These are phyloP conservation scores for Psilocybe azurescens DNA, from an alignment of 768 basidiomycete genomes.

Conservation along the genomic window DNA sequence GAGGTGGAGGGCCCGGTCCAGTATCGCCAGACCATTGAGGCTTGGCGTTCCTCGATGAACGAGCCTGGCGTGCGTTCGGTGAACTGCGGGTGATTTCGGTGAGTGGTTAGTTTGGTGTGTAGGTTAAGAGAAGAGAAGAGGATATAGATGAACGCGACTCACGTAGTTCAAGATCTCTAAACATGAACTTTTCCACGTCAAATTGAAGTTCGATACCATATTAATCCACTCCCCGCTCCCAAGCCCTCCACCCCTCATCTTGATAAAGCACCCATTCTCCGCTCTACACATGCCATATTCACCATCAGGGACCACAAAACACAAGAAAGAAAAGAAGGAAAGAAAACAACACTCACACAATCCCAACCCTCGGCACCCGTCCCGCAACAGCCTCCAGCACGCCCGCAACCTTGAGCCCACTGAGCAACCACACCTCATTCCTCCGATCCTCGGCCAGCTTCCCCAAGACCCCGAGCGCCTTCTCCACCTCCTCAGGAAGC, in stretches of 20 bases:
- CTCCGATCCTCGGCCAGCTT: slow-evolving; percentile 62
- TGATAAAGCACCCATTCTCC: slow-evolving; percentile 89
- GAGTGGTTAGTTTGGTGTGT: too few relatives aligned
- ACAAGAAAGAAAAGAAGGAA: background rate
- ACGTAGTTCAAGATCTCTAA: slow-evolving; percentile 87
- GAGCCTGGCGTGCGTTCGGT: slow-evolving; percentile 88
- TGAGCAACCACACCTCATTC: slow-evolving; percentile 86
- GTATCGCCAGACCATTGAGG: slow-evolving; percentile 86
- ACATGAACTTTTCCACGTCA: slow-evolving; percentile 83
- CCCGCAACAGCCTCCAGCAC: slow-evolving; percentile 68
- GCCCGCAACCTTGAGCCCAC: slow-evolving; percentile 69
- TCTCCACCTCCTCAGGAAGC: slow-evolving; percentile 32
- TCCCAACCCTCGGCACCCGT: slow-evolving; percentile 69
- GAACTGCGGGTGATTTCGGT: slow-evolving; percentile 54
- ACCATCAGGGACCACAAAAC: background rate
- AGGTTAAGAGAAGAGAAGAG: background rate
- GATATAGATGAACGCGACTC: slow-evolving; percentile 33
- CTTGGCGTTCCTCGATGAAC: slow-evolving; percentile 83
- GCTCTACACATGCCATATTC: slow-evolving; percentile 48
- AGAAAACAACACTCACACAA: slow-evolving; percentile 58
- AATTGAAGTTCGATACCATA: slow-evolving; percentile 79
- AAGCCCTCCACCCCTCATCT: slow-evolving; percentile 42
- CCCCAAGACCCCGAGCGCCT: slow-evolving; percentile 54
- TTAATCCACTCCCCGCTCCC: slow-evolving; percentile 65
- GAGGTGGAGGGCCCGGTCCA: slow-evolving; percentile 56